These are phyloP conservation scores for Puccinellia tenuiflora DNA, from an alignment of 176 grass and related monocot genomes.

Conservation along the genomic window DNA sequence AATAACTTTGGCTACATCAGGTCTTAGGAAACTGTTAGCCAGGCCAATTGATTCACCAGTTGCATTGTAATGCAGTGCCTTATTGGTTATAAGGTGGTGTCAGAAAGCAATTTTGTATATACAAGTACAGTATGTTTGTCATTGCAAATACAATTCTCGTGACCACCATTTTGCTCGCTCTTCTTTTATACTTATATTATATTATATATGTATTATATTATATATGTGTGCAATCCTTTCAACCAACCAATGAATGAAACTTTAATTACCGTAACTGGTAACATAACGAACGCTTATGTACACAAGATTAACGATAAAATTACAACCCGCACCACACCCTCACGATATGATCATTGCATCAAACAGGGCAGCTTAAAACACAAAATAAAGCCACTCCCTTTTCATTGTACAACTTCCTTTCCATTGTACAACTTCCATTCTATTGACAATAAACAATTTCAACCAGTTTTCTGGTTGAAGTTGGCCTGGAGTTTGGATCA, in stretches of 20 bases:
- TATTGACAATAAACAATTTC: conserved; percentile 18
- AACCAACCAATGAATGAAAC: conserved; percentile 32
- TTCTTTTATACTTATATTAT: background rate
- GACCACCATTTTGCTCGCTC: background rate
- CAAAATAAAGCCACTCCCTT: conserved; percentile 25
- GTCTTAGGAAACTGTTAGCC: conserved; percentile 2
- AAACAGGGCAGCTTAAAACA: conserved; percentile 27
- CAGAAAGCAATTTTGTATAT: conserved; percentile 20
- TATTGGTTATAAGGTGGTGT: background rate
- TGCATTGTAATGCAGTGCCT: background rate
- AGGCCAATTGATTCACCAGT: background rate
- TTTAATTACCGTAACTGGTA: conserved; percentile 15
- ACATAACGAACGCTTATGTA: conserved; percentile 38
- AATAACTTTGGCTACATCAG: conserved; percentile 28
- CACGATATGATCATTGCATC: background rate
- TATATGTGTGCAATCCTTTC: conserved; percentile 7
- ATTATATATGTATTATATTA: no score
- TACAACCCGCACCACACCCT: conserved; percentile 7
- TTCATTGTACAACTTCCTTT: conserved; percentile 7
- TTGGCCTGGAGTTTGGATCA: conserved; percentile 11
- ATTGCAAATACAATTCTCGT: conserved; percentile 16
- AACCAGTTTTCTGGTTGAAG: background rate
- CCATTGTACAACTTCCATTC: conserved; percentile 15
- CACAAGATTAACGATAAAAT: conserved; percentile 36
- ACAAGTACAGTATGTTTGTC: conserved; percentile 10